phyloP scores from a whole-genome alignment of 2,329 filamentous ascomycete genomes.

The Pseudogymnoascus sp. region DNA sequence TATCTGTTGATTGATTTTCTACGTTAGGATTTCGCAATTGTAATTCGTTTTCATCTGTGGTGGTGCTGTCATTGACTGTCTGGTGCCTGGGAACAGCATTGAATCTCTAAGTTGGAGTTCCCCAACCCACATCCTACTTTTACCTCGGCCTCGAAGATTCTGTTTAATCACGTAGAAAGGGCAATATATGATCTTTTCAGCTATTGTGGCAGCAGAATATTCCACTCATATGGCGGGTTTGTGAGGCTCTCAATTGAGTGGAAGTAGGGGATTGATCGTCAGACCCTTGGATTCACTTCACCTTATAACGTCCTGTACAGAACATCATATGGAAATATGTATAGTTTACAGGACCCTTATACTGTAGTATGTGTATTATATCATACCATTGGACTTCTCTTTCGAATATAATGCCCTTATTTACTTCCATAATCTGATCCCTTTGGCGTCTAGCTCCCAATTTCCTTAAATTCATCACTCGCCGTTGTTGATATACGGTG shows the following conservation, averaged over 20 bases:
- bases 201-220: neutral
- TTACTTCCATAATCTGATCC: neutral
- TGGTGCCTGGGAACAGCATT: too few species aligned
- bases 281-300: neutral
- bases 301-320: neutral
- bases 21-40: neutral
- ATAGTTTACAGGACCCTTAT: neutral
- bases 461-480: neutral
- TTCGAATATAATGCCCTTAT: neutral
- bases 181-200: neutral
- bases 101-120: neutral
- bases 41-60: neutral
- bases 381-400: neutral
- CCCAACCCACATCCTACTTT: neutral
- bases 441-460: neutral
- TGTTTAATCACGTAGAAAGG: neutral
- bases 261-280: neutral
- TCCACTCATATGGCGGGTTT: neutral
- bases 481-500: neutral
- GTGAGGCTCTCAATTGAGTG: neutral
- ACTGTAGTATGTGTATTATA: neutral
- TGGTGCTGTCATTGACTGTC: neutral
- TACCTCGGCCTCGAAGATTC: neutral
- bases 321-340: neutral
- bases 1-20: neutral